Conservation (phyloP, 441 rosid species). For the Flueggea neowawraea region DNA sequence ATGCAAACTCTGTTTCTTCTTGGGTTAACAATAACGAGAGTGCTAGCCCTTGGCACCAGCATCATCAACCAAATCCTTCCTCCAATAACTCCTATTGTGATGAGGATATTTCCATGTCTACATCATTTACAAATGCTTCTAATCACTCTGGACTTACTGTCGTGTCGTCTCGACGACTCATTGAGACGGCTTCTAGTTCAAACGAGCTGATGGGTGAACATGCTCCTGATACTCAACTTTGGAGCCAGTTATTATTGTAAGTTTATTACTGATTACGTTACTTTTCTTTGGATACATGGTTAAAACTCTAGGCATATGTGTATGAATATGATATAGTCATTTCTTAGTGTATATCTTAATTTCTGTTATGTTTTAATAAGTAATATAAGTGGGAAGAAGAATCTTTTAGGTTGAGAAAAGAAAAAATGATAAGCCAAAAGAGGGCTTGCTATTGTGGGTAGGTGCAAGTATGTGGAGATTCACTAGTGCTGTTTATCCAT, state of each 20-base stretch:
- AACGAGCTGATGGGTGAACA: constrained; percentile 53
- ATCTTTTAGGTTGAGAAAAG: constrained; percentile 12
- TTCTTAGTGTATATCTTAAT: neutral
- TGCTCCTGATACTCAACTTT: constrained; percentile 54
- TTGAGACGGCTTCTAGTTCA: constrained; percentile 29
- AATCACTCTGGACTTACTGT: constrained; percentile 62
- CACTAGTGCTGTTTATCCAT: neutral
- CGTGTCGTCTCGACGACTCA: constrained; percentile 43
- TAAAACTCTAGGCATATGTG: no score
- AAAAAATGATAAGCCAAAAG: neutral
- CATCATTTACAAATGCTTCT: constrained; percentile 52
- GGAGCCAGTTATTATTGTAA: constrained; percentile 71
- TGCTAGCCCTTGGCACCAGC: constrained; percentile 18
- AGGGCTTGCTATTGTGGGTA: constrained; percentile 6
- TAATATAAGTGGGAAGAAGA: constrained; percentile 18
- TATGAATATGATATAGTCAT: no score
- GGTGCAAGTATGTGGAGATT: constrained; percentile 9
- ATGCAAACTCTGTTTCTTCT: constrained; percentile 38
- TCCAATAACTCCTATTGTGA: constrained; percentile 48
- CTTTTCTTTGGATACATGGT: no score
- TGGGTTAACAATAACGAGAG: constrained; percentile 23
- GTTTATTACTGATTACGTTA: constrained; percentile 10
- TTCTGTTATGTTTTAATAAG: neutral
- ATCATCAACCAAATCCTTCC: constrained; percentile 41
- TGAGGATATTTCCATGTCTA: constrained; percentile 53